Evolutionary conservation across 495 filamentous ascomycete genomes (phyloP).

Genomic region (Neurospora terricola): DNA sequence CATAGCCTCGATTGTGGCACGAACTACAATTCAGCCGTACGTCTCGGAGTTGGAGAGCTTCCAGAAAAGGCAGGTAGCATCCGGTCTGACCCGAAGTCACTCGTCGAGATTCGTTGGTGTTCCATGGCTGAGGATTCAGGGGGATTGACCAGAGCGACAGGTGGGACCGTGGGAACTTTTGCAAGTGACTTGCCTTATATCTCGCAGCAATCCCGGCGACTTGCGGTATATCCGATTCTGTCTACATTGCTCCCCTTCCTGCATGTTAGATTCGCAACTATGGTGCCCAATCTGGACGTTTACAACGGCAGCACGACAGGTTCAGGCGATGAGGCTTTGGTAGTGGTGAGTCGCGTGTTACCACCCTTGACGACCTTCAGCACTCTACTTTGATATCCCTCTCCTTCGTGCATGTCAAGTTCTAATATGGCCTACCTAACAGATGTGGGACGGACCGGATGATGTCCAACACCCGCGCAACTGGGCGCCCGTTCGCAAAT

Average conservation of each 20-base stretch:
- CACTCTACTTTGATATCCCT: not conserved
- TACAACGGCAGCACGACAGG: not conserved
- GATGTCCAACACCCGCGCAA: not conserved
- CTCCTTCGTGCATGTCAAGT: not conserved
- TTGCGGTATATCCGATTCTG: not conserved
- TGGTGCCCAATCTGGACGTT: not conserved
- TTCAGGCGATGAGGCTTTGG: not conserved
- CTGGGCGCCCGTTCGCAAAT: not conserved
- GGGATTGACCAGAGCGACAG: not conserved
- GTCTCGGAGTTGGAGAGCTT: not conserved
- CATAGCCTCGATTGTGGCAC: not conserved
- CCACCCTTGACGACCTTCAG: not conserved
- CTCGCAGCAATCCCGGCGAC: not conserved
- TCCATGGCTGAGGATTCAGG: not conserved
- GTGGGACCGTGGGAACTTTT: not conserved
- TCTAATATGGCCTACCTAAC: not conserved
- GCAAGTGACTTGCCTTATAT: not conserved
- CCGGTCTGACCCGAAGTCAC: not conserved
- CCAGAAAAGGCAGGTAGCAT: not conserved
- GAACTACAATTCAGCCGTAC: not conserved
- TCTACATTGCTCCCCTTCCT: not conserved
- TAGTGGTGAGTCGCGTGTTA: not conserved
- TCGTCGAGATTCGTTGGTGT: not conserved
- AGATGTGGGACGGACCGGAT: not conserved
- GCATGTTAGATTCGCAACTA: not conserved